Percentiles rank a stretch among this genome's conserved stretches.
phyloP scores from a whole-genome alignment of 768 basidiomycete species.

The Pleurotus djamor region DNA sequence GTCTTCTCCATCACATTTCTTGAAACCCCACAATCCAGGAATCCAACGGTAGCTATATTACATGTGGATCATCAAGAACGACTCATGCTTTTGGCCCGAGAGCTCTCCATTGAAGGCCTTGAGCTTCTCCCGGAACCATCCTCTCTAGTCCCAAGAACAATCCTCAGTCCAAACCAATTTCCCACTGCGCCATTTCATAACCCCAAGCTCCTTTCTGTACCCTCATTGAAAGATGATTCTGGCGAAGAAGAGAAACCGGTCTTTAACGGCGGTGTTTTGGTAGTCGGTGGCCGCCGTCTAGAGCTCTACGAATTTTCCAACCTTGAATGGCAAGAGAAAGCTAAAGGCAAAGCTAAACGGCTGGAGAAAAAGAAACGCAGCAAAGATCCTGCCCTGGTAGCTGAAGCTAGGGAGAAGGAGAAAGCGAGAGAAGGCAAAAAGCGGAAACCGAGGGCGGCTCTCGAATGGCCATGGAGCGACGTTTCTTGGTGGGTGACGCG shows the following conservation, averaged over 20 bases:
- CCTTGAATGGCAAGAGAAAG: constrained; percentile 44
- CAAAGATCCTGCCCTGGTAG: constrained; percentile 34
- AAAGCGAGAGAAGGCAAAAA: constrained; percentile 49
- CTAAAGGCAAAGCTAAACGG: constrained; percentile 52
- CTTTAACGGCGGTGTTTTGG: constrained; percentile 66
- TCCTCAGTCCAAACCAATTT: constrained; percentile 48
- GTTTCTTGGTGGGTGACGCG: constrained; percentile 55
- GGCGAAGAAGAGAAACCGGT: constrained; percentile 25
- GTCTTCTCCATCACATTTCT: constrained; percentile 69
- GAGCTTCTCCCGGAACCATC: constrained; percentile 53
- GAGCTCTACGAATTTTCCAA: constrained; percentile 59
- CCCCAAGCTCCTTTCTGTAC: constrained; percentile 40
- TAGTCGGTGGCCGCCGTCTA: constrained; percentile 68
- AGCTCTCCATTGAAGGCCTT: constrained; percentile 43
- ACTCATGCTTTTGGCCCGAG: constrained; percentile 63
- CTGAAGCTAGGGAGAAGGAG: constrained; percentile 55
- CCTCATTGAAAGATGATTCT: constrained; percentile 21
- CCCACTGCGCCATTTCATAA: constrained; percentile 36
- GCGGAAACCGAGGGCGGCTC: constrained; percentile 49
- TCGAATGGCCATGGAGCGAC: constrained; percentile 79
- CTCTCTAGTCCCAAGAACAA: constrained; percentile 45
- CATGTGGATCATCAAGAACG: constrained; percentile 61
- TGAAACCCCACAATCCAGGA: too few species aligned
- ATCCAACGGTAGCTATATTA: constrained; percentile 55
- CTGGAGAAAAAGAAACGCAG: constrained; percentile 51